Conservation (phyloP, 106 monocot species). For the Dactylorhiza incarnata region DNA sequence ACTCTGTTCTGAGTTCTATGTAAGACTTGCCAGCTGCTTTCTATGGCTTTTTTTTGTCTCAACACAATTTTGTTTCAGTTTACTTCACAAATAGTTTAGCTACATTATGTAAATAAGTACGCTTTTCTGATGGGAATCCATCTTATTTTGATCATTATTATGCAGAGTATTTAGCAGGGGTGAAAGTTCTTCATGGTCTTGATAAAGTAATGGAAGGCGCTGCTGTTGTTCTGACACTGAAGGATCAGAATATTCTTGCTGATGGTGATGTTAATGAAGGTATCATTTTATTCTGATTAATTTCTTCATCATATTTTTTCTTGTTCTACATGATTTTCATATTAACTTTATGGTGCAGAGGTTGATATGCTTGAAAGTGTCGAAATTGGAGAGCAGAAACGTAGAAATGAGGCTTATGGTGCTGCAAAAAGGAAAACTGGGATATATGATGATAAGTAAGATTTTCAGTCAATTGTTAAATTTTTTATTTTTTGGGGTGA, state of each 20-base stretch:
- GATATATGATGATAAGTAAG: slow-evolving; percentile 78
- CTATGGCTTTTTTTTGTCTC: background rate
- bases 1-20: background rate
- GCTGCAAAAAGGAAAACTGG: slow-evolving; percentile 74
- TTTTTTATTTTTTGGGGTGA: background rate
- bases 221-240: slow-evolving; percentile 90
- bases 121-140: background rate
- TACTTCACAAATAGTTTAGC: background rate
- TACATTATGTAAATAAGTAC: background rate
- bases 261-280: slow-evolving; percentile 93
- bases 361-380: slow-evolving; percentile 96
- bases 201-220: slow-evolving; percentile 96
- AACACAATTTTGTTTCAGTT: background rate
- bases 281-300: slow-evolving; percentile 2
- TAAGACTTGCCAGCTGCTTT: background rate
- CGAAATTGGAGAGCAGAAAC: slow-evolving; percentile 96
- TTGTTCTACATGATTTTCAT: background rate
- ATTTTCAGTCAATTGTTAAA: background rate
- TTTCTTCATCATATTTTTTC: background rate
- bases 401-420: slow-evolving; percentile 73
- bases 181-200: slow-evolving; percentile 92
- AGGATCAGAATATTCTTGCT: slow-evolving; percentile 86
- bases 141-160: background rate
- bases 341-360: slow-evolving; percentile 28
- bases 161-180: slow-evolving; percentile 82